phyloP scores from a whole-genome alignment of 208 protist genomes.

The Histomonas meleagridis region DNA sequence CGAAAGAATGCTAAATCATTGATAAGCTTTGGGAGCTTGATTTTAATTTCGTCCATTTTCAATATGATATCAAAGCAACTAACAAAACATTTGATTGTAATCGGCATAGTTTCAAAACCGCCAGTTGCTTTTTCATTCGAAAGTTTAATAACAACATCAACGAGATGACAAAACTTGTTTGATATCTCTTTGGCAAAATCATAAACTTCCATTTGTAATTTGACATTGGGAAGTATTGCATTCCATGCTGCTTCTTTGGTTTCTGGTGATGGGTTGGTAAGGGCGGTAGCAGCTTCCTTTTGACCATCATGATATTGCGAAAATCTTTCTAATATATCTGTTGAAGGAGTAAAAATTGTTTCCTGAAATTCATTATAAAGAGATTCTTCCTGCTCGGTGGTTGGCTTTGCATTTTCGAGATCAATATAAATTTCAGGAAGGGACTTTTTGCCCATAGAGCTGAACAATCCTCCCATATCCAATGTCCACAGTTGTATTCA shows the following conservation, averaged over 20 bases:
- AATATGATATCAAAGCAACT: background rate
- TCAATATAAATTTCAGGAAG: background rate
- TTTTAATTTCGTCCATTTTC: slow-evolving; percentile 9
- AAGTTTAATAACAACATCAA: background rate
- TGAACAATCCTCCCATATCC: background rate
- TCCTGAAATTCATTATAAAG: background rate
- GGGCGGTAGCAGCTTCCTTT: background rate
- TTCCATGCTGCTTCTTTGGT: slow-evolving; percentile 14
- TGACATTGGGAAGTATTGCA: background rate
- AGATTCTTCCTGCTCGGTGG: background rate
- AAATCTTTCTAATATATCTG: background rate
- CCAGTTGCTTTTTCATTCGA: background rate
- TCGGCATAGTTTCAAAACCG: background rate
- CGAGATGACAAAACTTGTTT: background rate
- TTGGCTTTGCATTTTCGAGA: background rate
- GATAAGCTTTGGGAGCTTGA: background rate
- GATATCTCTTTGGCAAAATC: background rate
- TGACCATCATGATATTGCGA: background rate
- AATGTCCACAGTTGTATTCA: too few relatives aligned
- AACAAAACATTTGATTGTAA: background rate
- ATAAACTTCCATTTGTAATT: background rate
- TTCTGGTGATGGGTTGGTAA: background rate
- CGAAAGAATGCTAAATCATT: slow-evolving; percentile 13
- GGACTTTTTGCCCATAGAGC: background rate
- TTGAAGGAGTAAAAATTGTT: background rate